Evolutionary conservation across 352 stramenopile genomes (phyloP).

Genomic region (Pythium inflatum): DNA sequence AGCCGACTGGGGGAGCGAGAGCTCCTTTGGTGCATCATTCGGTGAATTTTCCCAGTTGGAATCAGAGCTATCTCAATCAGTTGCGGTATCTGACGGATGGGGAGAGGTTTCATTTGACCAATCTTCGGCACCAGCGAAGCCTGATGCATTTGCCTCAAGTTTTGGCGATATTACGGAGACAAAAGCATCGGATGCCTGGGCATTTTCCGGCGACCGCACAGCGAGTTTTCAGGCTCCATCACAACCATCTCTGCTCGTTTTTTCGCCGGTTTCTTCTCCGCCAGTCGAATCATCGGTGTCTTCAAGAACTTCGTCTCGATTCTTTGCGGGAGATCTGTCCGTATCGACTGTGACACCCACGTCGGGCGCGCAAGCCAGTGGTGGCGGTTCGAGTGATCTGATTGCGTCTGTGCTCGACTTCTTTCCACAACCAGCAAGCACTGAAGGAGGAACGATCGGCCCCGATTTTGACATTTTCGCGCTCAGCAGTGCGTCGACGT

Average conservation of each 20-base stretch:
- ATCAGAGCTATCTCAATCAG: slow-evolving; percentile 6
- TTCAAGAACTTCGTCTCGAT: slow-evolving; percentile 25
- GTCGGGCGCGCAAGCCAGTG: not conserved
- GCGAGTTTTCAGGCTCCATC: not conserved
- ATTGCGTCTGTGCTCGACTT: slow-evolving; percentile 32
- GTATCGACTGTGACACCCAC: not conserved
- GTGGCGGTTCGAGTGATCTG: slow-evolving; percentile 1
- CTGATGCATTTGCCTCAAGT: slow-evolving; percentile 5
- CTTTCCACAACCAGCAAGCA: slow-evolving; percentile 2
- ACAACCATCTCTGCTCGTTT: slow-evolving; percentile 26
- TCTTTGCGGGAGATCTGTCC: slow-evolving; percentile 7
- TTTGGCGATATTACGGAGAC: slow-evolving; percentile 23
- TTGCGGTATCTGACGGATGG: not conserved
- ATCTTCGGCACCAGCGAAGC: not conserved
- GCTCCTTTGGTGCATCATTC: slow-evolving; percentile 7
- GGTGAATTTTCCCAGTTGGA: slow-evolving; percentile 19
- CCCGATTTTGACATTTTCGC: slow-evolving; percentile 39
- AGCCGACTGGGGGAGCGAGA: slow-evolving; percentile 10
- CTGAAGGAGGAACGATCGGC: not conserved
- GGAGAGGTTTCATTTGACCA: slow-evolving; percentile 1
- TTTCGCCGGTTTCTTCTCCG: slow-evolving; percentile 26
- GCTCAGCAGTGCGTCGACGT: slow-evolving; percentile 29
- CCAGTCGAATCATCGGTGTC: not conserved
- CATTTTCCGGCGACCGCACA: not conserved
- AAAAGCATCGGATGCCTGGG: not conserved